A percentile compares a stretch with the other conserved stretches of the same genome.
Evolutionary conservation across 352 stramenopile species (phyloP).

Genomic region (Phytophthora hibernalis): DNA sequence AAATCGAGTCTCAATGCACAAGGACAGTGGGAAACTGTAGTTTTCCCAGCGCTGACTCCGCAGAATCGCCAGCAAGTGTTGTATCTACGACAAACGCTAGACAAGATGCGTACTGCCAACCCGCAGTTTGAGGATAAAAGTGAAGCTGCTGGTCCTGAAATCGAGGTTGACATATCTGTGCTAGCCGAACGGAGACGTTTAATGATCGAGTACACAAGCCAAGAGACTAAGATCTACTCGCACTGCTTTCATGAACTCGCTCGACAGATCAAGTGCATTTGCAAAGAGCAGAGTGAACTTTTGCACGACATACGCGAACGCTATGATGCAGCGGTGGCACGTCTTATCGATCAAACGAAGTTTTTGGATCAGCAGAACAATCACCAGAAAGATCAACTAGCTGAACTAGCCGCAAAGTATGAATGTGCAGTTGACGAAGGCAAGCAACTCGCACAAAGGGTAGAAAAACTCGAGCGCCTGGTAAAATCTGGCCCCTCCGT

Average conservation of each 20-base stretch:
- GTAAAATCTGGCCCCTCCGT: slow-evolving; percentile 18
- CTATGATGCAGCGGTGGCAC: slow-evolving; percentile 51
- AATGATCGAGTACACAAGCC: slow-evolving; percentile 54
- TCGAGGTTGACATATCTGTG: slow-evolving; percentile 9
- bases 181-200: slow-evolving; percentile 27
- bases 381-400: slow-evolving; percentile 40
- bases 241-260: slow-evolving; percentile 80
- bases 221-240: slow-evolving; percentile 73
- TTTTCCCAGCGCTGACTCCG: slow-evolving; percentile 74
- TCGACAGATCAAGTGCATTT: slow-evolving; percentile 80
- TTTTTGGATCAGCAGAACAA: slow-evolving; percentile 27
- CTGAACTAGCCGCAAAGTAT: slow-evolving; percentile 19
- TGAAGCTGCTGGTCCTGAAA: slow-evolving; percentile 7
- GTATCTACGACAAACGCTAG: slow-evolving; percentile 66
- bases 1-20: slow-evolving; percentile 53
- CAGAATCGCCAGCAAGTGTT: slow-evolving; percentile 77
- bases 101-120: slow-evolving; percentile 51
- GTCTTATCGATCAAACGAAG: slow-evolving; percentile 31
- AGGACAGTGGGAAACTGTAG: slow-evolving; percentile 70
- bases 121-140: slow-evolving; percentile 25
- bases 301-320: slow-evolving; percentile 61
- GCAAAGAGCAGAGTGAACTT: slow-evolving; percentile 78
- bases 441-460: slow-evolving; percentile 28
- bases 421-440: slow-evolving; percentile 25
- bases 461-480: slow-evolving; percentile 26